Conservation (phyloP, 2,329 filamentous ascomycete species). For the Beauveria caledonica region DNA sequence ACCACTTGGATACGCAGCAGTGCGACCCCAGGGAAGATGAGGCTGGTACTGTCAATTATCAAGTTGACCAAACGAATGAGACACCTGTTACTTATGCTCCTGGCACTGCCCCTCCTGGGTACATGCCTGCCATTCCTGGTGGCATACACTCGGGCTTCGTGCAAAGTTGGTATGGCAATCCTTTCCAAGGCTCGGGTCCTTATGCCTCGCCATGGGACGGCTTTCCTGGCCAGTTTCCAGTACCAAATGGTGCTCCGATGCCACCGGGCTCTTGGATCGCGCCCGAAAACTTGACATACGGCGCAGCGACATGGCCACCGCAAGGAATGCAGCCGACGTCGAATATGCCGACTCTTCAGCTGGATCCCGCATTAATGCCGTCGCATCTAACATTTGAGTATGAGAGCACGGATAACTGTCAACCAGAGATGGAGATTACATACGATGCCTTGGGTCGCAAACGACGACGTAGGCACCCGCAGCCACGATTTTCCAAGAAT, state of each 20-base stretch:
- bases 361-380: background rate
- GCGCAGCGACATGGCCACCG: background rate
- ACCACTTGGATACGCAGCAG: background rate
- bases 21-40: background rate
- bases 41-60: background rate
- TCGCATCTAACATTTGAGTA: background rate
- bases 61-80: background rate
- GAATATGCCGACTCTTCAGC: background rate
- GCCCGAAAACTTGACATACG: background rate
- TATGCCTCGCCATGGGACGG: background rate
- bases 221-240: background rate
- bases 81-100: background rate
- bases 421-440: background rate
- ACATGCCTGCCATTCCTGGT: background rate
- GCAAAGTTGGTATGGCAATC: constrained; percentile 5
- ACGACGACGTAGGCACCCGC: background rate
- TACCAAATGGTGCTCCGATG: background rate
- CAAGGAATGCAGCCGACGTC: background rate
- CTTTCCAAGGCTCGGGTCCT: background rate
- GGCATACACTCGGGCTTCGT: background rate
- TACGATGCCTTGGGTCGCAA: background rate
- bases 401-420: background rate
- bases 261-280: background rate
- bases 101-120: background rate
- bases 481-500: constrained; percentile 10